These are phyloP conservation scores for Paramecium bursaria DNA, from an alignment of 73 alveolate genomes.

Conservation along the genomic window DNA sequence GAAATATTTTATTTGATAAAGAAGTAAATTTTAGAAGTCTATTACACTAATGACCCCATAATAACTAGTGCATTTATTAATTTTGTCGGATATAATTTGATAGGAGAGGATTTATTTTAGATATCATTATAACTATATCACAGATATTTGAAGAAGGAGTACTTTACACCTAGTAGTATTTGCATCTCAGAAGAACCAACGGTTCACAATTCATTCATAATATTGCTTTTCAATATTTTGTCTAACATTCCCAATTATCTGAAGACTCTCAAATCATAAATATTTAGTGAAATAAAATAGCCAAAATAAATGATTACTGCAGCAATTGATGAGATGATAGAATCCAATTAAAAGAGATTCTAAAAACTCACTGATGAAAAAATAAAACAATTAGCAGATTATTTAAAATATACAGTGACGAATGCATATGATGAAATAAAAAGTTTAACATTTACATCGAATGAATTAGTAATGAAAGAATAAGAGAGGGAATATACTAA, in stretches of 20 bases:
- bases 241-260: conserved; percentile 6
- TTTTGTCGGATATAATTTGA: conserved; percentile 16
- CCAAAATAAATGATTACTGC: conserved; percentile 10
- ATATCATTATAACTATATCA: conserved; percentile 20
- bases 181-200: conserved; percentile 2
- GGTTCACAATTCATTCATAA: conserved; percentile 23
- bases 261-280: conserved; percentile 1
- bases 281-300: conserved; percentile 16
- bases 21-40: conserved; percentile 2
- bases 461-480: conserved; percentile 15
- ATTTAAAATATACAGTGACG: neutral
- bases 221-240: neutral
- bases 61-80: conserved; percentile 30
- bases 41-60: neutral
- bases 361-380: conserved; percentile 10
- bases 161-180: conserved; percentile 12
- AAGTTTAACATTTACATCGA: neutral
- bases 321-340: conserved; percentile 18
- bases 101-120: conserved; percentile 26
- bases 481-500: conserved; percentile 22
- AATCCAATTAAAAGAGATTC: neutral
- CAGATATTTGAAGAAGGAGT: conserved; percentile 39
- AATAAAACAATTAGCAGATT: neutral
- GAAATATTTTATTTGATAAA: conserved; percentile 35
- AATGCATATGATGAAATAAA: neutral